A percentile compares a stretch with the other conserved stretches of the same genome.
phyloP scores from a whole-genome alignment of 1,139 yeast species.

The Zygoascus meyerae region DNA sequence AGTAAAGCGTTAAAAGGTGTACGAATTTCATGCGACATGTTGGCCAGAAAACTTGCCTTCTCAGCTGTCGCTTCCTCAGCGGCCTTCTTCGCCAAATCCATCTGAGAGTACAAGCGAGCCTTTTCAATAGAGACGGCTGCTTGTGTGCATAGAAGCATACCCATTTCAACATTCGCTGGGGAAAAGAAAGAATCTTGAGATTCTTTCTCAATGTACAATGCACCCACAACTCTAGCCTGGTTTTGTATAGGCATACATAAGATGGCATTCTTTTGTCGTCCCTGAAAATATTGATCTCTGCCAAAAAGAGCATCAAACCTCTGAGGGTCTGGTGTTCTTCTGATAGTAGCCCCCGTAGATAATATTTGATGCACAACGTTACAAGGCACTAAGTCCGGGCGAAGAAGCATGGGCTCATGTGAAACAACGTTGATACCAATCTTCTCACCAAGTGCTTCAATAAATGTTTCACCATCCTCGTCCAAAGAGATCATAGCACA shows the following conservation, averaged over 20 bases:
- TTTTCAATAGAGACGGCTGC: slow-evolving; percentile 52
- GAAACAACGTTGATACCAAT: slow-evolving; percentile 35
- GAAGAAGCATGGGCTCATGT: slow-evolving; percentile 41
- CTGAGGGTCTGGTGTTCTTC: slow-evolving; percentile 37
- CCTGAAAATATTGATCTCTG: slow-evolving; percentile 27
- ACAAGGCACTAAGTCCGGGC: slow-evolving; percentile 45
- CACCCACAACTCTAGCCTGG: slow-evolving; percentile 43
- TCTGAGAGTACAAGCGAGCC: slow-evolving; percentile 44
- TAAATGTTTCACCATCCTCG: slow-evolving; percentile 34
- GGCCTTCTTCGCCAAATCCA: slow-evolving; percentile 68
- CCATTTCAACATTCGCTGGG: slow-evolving; percentile 38
- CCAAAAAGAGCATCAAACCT: slow-evolving; percentile 36
- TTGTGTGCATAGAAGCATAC: slow-evolving; percentile 47
- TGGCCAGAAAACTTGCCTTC: slow-evolving; percentile 84
- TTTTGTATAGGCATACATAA: slow-evolving; percentile 47
- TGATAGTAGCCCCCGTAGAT: slow-evolving; percentile 38
- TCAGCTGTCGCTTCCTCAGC: slow-evolving; percentile 93
- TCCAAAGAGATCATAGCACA: slow-evolving; percentile 42
- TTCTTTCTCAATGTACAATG: slow-evolving; percentile 43
- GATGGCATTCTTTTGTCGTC: slow-evolving; percentile 36
- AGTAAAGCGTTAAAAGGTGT: slow-evolving; percentile 74
- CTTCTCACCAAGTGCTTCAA: slow-evolving; percentile 40
- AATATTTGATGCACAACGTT: slow-evolving; percentile 40
- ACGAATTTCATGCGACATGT: slow-evolving; percentile 85
- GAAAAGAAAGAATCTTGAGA: slow-evolving; percentile 30